phyloP scores from a whole-genome alignment of 2,329 filamentous ascomycete species.

The Helicocarpus griseus region DNA sequence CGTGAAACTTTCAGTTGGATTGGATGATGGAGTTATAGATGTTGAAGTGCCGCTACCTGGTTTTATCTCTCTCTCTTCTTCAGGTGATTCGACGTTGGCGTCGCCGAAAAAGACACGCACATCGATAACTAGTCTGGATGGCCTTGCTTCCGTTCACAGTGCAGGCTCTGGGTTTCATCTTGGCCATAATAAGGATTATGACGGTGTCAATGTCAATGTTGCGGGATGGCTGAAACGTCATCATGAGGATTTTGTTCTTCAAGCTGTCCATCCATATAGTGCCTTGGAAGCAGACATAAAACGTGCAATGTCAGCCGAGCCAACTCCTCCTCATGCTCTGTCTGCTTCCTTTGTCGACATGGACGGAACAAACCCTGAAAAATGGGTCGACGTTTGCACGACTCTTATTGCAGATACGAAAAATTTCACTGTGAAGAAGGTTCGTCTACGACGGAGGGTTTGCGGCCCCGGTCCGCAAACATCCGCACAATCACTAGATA shows the following conservation, averaged over 20 bases:
- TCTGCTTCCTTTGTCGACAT: conserved; percentile 22
- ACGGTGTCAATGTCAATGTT: conserved; percentile 44
- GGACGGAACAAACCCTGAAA: conserved; percentile 24
- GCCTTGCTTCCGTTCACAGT: conserved; percentile 35
- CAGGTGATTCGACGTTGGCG: conserved; percentile 35
- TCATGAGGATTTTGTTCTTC: conserved; percentile 51
- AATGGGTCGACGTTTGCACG: conserved; percentile 49
- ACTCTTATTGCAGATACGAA: conserved; percentile 48
- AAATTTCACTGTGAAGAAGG: conserved; percentile 45
- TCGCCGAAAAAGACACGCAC: conserved; percentile 35
- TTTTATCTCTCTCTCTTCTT: conserved; percentile 39
- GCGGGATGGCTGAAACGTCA: conserved; percentile 49
- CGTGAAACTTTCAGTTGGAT: conserved; percentile 45
- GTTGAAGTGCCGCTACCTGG: conserved; percentile 49
- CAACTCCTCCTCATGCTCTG: conserved; percentile 29
- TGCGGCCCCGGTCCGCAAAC: conserved; percentile 16
- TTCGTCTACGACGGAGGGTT: conserved; percentile 43
- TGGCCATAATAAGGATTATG: conserved; percentile 22
- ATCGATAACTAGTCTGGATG: conserved; percentile 44
- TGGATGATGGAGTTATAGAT: conserved; percentile 49
- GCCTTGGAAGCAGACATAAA: conserved; percentile 46
- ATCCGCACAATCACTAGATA: conserved; percentile 15
- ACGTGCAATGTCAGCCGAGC: conserved; percentile 47
- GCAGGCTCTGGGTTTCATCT: conserved; percentile 24
- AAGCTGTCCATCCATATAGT: conserved; percentile 47